Conservation (phyloP, 2,329 filamentous ascomycete genomes). For the Botrytis cinerea region DNA sequence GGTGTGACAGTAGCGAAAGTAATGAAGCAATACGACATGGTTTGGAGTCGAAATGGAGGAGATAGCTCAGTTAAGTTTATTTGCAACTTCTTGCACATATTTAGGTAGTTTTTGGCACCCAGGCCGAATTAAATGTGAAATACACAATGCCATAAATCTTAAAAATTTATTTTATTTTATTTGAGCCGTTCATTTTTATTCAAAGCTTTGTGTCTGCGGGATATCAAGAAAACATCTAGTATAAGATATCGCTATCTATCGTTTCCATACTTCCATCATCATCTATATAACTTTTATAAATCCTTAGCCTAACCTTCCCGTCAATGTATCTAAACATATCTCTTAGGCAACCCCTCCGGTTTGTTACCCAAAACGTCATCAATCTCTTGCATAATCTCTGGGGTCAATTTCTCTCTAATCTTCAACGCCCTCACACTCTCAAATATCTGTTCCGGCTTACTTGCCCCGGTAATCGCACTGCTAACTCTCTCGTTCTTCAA, state of each 20-base stretch:
- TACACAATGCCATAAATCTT: slow-evolving; percentile 2
- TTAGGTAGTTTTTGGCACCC: slow-evolving; percentile 1
- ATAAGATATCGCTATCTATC: background rate
- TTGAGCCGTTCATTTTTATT: background rate
- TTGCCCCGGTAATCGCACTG: slow-evolving; percentile 62
- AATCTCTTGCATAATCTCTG: slow-evolving; percentile 60
- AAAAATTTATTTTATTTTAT: background rate
- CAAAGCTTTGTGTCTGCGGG: background rate
- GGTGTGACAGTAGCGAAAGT: background rate
- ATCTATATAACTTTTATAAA: background rate
- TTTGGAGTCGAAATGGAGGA: background rate
- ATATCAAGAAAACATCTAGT: background rate
- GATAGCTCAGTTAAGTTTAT: background rate
- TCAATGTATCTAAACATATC: slow-evolving; percentile 27
- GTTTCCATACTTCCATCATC: background rate
- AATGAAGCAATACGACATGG: background rate
- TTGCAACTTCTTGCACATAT: slow-evolving; percentile 14
- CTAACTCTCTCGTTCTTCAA: slow-evolving; percentile 63
- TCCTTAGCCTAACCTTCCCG: too few species aligned
- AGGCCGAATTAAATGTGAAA: background rate
- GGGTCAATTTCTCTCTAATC: slow-evolving; percentile 57
- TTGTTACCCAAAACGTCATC: slow-evolving; percentile 61
- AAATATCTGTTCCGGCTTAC: slow-evolving; percentile 58
- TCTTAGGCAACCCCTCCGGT: slow-evolving; percentile 46
- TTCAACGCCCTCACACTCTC: slow-evolving; percentile 59